Base-by-base conservation (phyloP, 306 rosid genomes). In the Vigna radiata region DNA sequence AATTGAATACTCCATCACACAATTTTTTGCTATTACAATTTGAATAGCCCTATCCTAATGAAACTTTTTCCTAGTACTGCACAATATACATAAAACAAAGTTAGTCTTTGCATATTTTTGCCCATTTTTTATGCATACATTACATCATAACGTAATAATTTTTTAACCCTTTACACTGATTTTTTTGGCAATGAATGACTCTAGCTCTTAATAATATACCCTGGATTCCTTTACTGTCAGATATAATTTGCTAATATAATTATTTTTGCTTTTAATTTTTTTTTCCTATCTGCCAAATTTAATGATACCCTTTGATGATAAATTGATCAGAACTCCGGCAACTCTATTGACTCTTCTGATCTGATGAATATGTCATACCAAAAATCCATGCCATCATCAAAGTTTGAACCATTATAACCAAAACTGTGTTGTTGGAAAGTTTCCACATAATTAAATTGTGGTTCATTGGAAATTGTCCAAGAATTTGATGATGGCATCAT, bases 331-430 rank as follows among this genome's bases (percentile, higher is more conserved):
- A 85, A 82, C 61, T 83, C 91, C 62, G 89, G 87, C 52, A 87
- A 41, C 17, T 83, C 89, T 3, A 54, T 81, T 29, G 91, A 64
- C 2, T 88, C 94, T 47, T 79, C 91, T 12, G 92, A 77, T 81
- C 50, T 86, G 18, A 90, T 54, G 82, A 89, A 89, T 52, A 93
- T 53, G 23, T 85, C 83, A 72, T 66, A 87, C 97, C 96, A 93
- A 73, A 93, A 90, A 17, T 87, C 89, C 94, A 89, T 89, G 73
- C 82, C 86, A 13, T 90, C 91, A 16, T 81, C 88, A 53, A 59
- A 23, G 44, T 53, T 60, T 21, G 79, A 69, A 53, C 36, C 48
- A 37, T 64, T 21, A 67, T 37, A n/a, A 33, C 4, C 54, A 76
- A 6, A 46, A 21, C 75, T 82, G 18, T 63, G 49, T 33, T 77